Base-by-base conservation (phyloP, 768 basidiomycete genomes). In the Amanita jacksonii region DNA sequence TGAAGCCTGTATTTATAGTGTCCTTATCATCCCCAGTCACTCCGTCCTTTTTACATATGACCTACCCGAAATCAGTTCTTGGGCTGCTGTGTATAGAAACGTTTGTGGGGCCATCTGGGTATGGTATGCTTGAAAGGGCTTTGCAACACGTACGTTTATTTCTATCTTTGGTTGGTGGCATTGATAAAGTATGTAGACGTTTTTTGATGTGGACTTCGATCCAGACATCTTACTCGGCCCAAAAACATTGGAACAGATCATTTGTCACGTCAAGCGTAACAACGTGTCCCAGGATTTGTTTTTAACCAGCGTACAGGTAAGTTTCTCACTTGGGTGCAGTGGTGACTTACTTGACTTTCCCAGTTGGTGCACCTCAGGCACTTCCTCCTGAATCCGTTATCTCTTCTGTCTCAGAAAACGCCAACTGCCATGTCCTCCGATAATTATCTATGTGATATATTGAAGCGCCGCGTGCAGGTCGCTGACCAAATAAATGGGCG, bases 1-100 rank as follows among this genome's bases (percentile, higher is more conserved):
- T 87, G 2, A 83, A 81, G 0, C 57, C 85, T 2, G 67, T 81
- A n/a, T 81, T 86, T 51, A 54, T 86, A 23, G 56, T 85, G 1
- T 70, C 74, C 0, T 57, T 85, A 46, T 70, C 77, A 0, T 77
- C 82, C 1, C 76, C 82, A 47, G 55, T 66, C 1, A 62, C 69
- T 0, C 64, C 75, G 0, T 74, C 76, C 4, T 85, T 75, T 51
- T 61, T 89, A 1, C 78, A 79, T 40, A 47, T 65, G 0, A 65
- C 72, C 3, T 85, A 83, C 53, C 66, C 81, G 7, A 74, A 77
- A 13, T 67, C 73, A 2, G 78, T 74, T 0, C 58, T 87, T 9
- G 60, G 79, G 2, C 62, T 77, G 1, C 62, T 89, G 23, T 71
- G 79, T 28, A 54, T 81, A 12, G 67, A 70, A 20, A 62, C 65